Conservation (phyloP, 768 basidiomycete species). For the Trichaptum fuscoviolaceum region DNA sequence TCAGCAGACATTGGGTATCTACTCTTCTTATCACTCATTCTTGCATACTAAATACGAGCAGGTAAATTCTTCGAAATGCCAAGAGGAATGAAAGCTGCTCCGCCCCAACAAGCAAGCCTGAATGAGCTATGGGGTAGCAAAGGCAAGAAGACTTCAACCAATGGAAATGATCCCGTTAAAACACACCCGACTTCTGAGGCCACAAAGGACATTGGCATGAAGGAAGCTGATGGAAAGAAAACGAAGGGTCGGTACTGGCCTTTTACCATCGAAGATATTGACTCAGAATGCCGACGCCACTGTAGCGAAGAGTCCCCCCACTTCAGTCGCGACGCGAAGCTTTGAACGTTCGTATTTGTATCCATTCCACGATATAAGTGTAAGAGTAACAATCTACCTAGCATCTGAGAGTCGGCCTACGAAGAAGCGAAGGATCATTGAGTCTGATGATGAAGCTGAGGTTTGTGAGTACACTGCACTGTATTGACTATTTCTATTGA, state of each 20-base stretch:
- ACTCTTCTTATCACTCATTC: background rate
- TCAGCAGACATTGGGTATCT: slow-evolving; percentile 68
- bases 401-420: background rate
- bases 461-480: slow-evolving; percentile 13
- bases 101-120: slow-evolving; percentile 75
- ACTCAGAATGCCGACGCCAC: background rate
- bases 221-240: slow-evolving; percentile 14
- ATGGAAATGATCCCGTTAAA: slow-evolving; percentile 4
- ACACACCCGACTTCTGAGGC: slow-evolving; percentile 17
- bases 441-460: slow-evolving; percentile 30
- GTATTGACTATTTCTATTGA: background rate
- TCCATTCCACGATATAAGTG: too few relatives aligned
- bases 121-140: slow-evolving; percentile 65
- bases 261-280: background rate
- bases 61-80: slow-evolving; percentile 80
- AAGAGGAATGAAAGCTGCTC: slow-evolving; percentile 52
- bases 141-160: slow-evolving; percentile 22
- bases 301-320: background rate
- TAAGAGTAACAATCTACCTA: background rate
- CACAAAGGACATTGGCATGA: slow-evolving; percentile 28
- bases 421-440: slow-evolving; percentile 23
- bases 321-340: slow-evolving; percentile 2
- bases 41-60: slow-evolving; percentile 21
- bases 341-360: background rate
- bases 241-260: slow-evolving; percentile 11